Evolutionary conservation across 2,329 filamentous ascomycete genomes (phyloP).

Genomic region (Dothideomycetes sp.): DNA sequence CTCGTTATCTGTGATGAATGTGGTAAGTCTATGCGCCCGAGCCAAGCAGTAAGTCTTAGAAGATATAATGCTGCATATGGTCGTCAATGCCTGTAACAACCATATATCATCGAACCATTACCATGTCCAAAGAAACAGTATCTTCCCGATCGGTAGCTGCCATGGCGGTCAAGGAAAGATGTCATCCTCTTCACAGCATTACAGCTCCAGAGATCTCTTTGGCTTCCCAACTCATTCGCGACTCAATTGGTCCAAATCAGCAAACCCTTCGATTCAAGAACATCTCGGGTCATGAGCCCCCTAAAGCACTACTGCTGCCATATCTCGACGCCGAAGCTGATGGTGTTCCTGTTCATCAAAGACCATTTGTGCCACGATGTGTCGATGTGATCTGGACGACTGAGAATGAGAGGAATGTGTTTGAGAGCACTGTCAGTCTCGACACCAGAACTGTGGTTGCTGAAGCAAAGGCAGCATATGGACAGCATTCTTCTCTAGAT

Average conservation of each 20-base stretch:
- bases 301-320: conserved; percentile 1
- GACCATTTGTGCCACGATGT: conserved; percentile 5
- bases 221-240: background rate
- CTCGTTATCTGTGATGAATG: no score
- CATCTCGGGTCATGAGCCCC: conserved; percentile 3
- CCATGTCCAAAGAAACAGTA: no score
- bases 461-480: background rate
- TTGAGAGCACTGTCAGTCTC: conserved; percentile 1
- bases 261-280: conserved; percentile 1
- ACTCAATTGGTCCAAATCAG: background rate
- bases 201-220: background rate
- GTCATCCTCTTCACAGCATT: conserved; percentile 4
- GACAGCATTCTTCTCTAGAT: conserved; percentile 2
- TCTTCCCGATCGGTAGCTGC: no score
- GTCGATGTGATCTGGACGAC: conserved; percentile 1
- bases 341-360: background rate
- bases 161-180: no score
- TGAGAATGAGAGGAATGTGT: conserved; percentile 1
- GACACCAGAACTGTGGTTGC: background rate
- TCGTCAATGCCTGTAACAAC: no score
- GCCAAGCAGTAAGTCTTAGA: no score
- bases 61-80: no score
- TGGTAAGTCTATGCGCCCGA: no score
- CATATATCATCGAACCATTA: no score
- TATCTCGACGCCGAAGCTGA: conserved; percentile 3